These are phyloP conservation scores for Hypoxylon sp. DNA, from an alignment of 2,329 filamentous ascomycete genomes.

Conservation along the genomic window DNA sequence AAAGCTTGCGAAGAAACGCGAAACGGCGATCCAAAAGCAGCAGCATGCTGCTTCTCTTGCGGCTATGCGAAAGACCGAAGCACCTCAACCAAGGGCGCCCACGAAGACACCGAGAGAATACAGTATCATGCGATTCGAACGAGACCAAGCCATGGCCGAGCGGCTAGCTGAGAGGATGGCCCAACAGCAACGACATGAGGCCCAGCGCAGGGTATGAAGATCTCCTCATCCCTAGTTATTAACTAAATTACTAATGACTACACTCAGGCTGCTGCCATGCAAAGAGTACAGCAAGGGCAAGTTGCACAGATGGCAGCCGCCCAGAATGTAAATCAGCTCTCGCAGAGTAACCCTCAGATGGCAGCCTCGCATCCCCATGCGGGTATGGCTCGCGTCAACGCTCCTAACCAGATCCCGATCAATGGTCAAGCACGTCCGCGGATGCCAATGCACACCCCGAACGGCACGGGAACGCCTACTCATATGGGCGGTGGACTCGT, in stretches of 20 bases:
- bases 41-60: constrained; percentile 84
- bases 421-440: constrained; percentile 65
- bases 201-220: constrained; percentile 67
- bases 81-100: constrained; percentile 62
- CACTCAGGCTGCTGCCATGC: constrained; percentile 60
- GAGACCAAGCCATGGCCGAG: constrained; percentile 78
- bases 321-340: constrained; percentile 56
- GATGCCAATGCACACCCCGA: constrained; percentile 69
- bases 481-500: constrained; percentile 67
- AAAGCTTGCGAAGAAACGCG: constrained; percentile 94
- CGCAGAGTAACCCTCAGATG: constrained; percentile 57
- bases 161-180: constrained; percentile 73
- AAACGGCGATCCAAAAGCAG: constrained; percentile 87
- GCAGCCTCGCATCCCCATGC: constrained; percentile 54
- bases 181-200: constrained; percentile 69
- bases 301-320: constrained; percentile 63
- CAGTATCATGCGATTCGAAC: constrained; percentile 88
- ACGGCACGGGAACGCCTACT: constrained; percentile 64
- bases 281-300: constrained; percentile 64
- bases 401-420: constrained; percentile 62
- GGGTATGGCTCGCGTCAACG: constrained; percentile 59
- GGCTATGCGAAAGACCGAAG: constrained; percentile 84
- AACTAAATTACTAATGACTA: constrained; percentile 49
- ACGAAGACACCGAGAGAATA: constrained; percentile 90
- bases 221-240: constrained; percentile 33